Evolutionary conservation across 1,139 yeast species (phyloP), one percentile per base, ranked within the genome.

Genomic region (Yamadazyma atmosphaerica): DNA sequence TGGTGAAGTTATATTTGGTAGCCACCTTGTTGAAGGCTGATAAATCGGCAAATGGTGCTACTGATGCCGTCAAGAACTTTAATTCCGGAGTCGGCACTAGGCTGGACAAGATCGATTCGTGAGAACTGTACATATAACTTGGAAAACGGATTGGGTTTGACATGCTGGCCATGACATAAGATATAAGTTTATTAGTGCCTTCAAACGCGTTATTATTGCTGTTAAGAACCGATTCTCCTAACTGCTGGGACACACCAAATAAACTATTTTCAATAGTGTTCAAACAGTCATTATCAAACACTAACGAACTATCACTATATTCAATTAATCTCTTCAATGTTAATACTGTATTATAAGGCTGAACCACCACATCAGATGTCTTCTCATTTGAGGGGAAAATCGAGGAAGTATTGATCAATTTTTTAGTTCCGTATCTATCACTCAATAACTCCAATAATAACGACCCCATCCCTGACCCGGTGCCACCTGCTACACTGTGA

Each of bases 401-500:
- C 37, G 92, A 86, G 51, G 86, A 86, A 0, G 98, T 89, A 40
- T 86, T 87, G 12, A 87, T 72, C 35, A 92, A 63, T 56, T 89
- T 90, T 58, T 90, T 90, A 39, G 85, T 82, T 3, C 74, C 75
- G 55, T 82, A 90, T 42, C 92, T 68, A 57, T 94, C 98, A 39
- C 81, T 79, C 43, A 94, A 63, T 18, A 81, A 68, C 58, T 92
- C 98, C 35, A 92, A 63, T 34, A 92, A 53, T 44, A 77, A 77
- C 0, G 96, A 87, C 0, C 98, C 98, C 32, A 89, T 79, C 6
- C 98, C 98, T 0, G 96, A 86, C 0, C 98, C 98, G 0, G 98
- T 92, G 26, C 98, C 98, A 18, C 98, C 98, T 0, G 97, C 98
- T n/a, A 94, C 95, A 12, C 97, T 87, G 60, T 92, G 98, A 41